A percentile compares a stretch with the other conserved stretches of the same genome.
These are phyloP conservation scores for Globisporangium splendens DNA, from an alignment of 352 stramenopile species.

Conservation along the genomic window DNA sequence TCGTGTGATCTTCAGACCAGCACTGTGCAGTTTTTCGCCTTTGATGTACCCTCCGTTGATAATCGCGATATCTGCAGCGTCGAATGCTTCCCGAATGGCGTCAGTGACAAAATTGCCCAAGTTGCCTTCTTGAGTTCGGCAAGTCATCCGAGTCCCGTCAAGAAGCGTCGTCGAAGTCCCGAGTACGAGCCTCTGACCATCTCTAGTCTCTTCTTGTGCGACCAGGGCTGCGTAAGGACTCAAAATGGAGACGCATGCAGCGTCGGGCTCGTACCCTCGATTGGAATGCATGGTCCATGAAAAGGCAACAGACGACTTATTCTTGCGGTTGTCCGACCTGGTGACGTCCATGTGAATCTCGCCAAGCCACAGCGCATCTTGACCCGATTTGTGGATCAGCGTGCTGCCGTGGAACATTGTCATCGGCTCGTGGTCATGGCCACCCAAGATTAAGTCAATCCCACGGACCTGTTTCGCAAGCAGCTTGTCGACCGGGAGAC, in stretches of 20 bases:
- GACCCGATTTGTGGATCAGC: conserved; percentile 84
- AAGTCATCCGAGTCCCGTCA: conserved; percentile 9
- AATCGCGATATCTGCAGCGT: conserved; percentile 1
- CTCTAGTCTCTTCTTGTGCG: background rate
- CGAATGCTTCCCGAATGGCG: conserved; percentile 2
- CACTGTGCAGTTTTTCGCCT: background rate
- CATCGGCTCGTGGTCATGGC: conserved; percentile 86
- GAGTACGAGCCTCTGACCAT: background rate
- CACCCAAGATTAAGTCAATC: conserved; percentile 85
- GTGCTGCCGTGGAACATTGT: conserved; percentile 49
- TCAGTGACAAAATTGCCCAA: conserved; percentile 9
- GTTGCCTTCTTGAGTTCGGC: conserved; percentile 9
- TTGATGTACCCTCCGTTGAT: conserved; percentile 7
- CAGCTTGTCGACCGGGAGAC: conserved; percentile 51
- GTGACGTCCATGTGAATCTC: conserved; percentile 60
- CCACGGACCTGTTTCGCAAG: conserved; percentile 53
- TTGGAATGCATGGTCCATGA: conserved; percentile 8
- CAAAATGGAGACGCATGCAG: background rate
- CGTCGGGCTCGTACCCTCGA: background rate
- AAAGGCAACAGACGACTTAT: background rate
- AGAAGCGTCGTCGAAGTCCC: conserved; percentile 2
- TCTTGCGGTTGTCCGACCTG: background rate
- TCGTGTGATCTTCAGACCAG: conserved; percentile 5
- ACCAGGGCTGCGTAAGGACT: background rate
- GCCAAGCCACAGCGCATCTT: conserved; percentile 81